Base-by-base conservation (phyloP, 2,329 filamentous ascomycete species). In the Xylaria digitata region DNA sequence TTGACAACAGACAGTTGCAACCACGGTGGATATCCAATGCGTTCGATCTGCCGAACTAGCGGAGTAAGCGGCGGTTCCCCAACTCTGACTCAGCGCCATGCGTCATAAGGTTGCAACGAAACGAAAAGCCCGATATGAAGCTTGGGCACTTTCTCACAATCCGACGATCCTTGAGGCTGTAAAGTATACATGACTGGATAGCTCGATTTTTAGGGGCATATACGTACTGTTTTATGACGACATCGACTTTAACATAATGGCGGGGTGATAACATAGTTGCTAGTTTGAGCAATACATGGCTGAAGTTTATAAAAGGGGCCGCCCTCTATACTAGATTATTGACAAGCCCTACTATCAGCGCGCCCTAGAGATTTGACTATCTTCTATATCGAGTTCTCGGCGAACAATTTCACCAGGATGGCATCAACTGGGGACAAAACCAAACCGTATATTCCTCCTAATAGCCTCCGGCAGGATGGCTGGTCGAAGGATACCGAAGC, bases 401-500 rank as follows among this genome's bases (percentile, higher is more conserved):
- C 17, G 8, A 58, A 6, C 3, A 37, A 4, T 11, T 17, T 7
- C 21, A 49, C 37, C 48, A 59, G 2, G 2, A 67, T 67, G 61
- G 55, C 65, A 19, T 26, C 68, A 17, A 56, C 60, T 53, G 50
- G 63, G 21, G 71, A 74, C 59, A 71, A 46, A 43, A 67, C 67
- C 2, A 72, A 72, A 43, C 59, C 70, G 1, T 70, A 65, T 42
- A 66, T 85, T 56, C 82, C 81, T 56, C 13, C 11, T 70, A 75
- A 80, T 8, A 76, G 80, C 21, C n/a, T 72, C 1, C 77, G 77
- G 50, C 68, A 71, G 13, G 81, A 85, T 62, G 82, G 83, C 53
- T 84, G 79, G 77, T 83, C 81, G 0, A 84, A 63, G 0, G 79
- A 82, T 1, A 75, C 78, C 13, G 78, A 82, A 70, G 86, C 86